These are phyloP conservation scores for Fagopyrum homotropicum DNA, from an alignment of 148 eudicot genomes.

Conservation along the genomic window DNA sequence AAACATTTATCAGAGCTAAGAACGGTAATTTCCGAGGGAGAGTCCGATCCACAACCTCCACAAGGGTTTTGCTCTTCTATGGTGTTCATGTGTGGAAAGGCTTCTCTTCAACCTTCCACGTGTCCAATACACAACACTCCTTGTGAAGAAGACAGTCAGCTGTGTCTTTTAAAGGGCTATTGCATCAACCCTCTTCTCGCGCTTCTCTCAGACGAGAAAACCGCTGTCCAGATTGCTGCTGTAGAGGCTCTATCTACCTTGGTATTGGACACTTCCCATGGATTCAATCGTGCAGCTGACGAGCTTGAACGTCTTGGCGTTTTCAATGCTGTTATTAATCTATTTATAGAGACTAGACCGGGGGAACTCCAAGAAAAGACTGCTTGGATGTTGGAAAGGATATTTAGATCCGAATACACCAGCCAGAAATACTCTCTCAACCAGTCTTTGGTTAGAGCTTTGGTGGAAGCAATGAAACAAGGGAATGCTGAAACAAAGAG, in stretches of 20 bases:
- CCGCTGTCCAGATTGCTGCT: conserved; percentile 42
- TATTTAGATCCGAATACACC: conserved; percentile 39
- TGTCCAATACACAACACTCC: conserved; percentile 55
- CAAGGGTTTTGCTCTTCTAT: conserved; percentile 50
- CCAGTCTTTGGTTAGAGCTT: conserved; percentile 48
- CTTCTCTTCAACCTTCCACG: conserved; percentile 19
- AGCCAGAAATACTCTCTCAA: conserved; percentile 33
- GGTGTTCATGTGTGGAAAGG: conserved; percentile 45
- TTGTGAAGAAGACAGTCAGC: conserved; percentile 44
- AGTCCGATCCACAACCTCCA: conserved; percentile 38
- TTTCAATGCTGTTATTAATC: conserved; percentile 32
- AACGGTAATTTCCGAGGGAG: conserved; percentile 28
- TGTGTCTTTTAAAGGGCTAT: conserved; percentile 45
- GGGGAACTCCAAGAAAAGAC: conserved; percentile 66
- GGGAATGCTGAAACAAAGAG: conserved; percentile 43
- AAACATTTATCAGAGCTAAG: conserved; percentile 42
- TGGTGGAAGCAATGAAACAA: conserved; percentile 56
- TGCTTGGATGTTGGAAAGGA: conserved; percentile 46
- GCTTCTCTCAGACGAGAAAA: conserved; percentile 36
- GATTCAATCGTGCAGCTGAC: conserved; percentile 33
- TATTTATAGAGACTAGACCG: conserved; percentile 42
- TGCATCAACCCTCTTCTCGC: conserved; percentile 50
- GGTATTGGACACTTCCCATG: conserved; percentile 22
- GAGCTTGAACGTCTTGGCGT: conserved; percentile 50
- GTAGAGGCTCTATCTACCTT: conserved; percentile 60